phyloP scores from a whole-genome alignment of 495 filamentous ascomycete genomes.

The Penicillium bialowiezense region DNA sequence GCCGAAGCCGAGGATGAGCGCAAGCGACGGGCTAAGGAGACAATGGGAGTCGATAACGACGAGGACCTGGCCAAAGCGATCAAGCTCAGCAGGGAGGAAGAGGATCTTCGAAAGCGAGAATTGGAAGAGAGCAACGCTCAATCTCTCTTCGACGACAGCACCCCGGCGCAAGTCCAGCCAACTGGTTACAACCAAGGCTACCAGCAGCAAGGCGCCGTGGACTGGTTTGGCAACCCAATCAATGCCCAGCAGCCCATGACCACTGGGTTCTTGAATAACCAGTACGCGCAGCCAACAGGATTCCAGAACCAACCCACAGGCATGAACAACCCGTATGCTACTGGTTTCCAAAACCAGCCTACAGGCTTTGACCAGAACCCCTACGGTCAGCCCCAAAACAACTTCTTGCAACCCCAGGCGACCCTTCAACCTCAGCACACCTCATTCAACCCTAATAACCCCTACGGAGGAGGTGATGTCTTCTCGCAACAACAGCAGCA shows the following conservation, averaged over 20 bases:
- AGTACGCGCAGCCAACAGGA: slow-evolving; percentile 72
- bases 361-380: slow-evolving; percentile 60
- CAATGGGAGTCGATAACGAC: slow-evolving; percentile 55
- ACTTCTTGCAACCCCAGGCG: slow-evolving; percentile 48
- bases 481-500: slow-evolving; percentile 49
- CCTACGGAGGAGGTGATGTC: slow-evolving; percentile 54
- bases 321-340: slow-evolving; percentile 63
- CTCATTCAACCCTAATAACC: slow-evolving; percentile 65
- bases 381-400: slow-evolving; percentile 49
- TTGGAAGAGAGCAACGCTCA: slow-evolving; percentile 86
- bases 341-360: slow-evolving; percentile 60
- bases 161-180: slow-evolving; percentile 68
- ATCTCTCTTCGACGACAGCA: slow-evolving; percentile 78
- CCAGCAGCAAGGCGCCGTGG: slow-evolving; percentile 90
- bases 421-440: slow-evolving; percentile 70
- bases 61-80: slow-evolving; percentile 94
- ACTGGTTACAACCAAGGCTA: slow-evolving; percentile 95
- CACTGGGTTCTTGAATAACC: slow-evolving; percentile 81
- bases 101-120: slow-evolving; percentile 81
- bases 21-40: slow-evolving; percentile 60
- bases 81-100: slow-evolving; percentile 93
- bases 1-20: slow-evolving; percentile 91
- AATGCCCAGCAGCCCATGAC: slow-evolving; percentile 69
- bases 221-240: slow-evolving; percentile 95
- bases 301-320: slow-evolving; percentile 64